These are phyloP conservation scores for Chlamydomonas sphaeroides DNA, from an alignment of 139 green algal species.

Conservation along the genomic window DNA sequence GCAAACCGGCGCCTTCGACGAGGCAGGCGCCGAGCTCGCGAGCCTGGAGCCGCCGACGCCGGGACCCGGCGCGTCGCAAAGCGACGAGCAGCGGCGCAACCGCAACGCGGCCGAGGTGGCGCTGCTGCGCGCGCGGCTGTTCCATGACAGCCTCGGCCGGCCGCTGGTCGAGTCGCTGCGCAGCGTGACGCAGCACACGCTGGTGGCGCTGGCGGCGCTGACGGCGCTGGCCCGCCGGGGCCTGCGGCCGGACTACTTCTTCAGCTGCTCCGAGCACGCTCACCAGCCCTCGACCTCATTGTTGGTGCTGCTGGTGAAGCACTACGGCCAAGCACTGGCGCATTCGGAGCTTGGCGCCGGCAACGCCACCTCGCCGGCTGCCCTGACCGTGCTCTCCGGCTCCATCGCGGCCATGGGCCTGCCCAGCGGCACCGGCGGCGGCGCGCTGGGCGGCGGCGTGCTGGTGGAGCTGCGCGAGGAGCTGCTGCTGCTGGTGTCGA, in stretches of 20 bases:
- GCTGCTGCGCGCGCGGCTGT: conserved; percentile 30
- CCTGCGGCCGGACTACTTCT: conserved; percentile 24
- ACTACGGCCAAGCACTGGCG: background rate
- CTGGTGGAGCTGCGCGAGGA: background rate
- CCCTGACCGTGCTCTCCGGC: background rate
- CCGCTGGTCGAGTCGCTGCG: conserved; percentile 1
- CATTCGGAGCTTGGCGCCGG: too few relatives aligned
- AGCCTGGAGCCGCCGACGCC: too few relatives aligned
- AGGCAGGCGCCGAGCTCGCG: too few relatives aligned
- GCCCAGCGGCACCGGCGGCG: background rate
- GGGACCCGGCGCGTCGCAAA: too few relatives aligned
- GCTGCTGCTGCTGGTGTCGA: background rate
- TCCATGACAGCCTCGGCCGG: conserved; percentile 9
- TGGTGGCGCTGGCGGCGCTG: conserved; percentile 7
- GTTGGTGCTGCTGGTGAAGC: conserved; percentile 14
- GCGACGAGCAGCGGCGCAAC: background rate
- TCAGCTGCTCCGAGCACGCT: conserved; percentile 9
- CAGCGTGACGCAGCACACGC: background rate
- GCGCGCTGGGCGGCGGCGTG: background rate
- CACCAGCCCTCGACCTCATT: conserved; percentile 13
- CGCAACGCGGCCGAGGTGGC: conserved; percentile 10
- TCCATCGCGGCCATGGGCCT: background rate
- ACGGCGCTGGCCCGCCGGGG: conserved; percentile 1
- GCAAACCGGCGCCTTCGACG: too few relatives aligned
- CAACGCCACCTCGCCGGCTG: background rate